These are phyloP conservation scores for Cytidiella melzeri DNA, from an alignment of 768 basidiomycete species.

Conservation along the genomic window DNA sequence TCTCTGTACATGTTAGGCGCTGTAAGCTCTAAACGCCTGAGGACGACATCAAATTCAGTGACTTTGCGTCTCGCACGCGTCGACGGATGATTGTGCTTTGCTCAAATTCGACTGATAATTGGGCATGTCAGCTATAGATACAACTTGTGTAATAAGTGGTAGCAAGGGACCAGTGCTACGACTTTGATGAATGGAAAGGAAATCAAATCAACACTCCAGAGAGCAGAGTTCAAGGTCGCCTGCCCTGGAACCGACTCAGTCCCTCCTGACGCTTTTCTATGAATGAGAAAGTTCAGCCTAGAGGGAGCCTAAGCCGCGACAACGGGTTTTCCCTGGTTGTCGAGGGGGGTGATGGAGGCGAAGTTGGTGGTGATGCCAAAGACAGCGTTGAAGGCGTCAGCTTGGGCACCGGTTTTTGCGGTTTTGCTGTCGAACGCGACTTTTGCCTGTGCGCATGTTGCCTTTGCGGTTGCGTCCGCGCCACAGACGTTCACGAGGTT, in stretches of 20 bases:
- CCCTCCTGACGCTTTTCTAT: not conserved
- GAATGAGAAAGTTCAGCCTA: not conserved
- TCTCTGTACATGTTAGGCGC: no score
- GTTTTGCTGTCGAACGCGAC: slow-evolving; percentile 21
- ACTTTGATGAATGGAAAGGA: not conserved
- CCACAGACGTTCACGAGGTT: slow-evolving; percentile 46
- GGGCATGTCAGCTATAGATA: not conserved
- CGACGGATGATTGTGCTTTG: no score
- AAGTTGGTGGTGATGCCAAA: slow-evolving; percentile 54
- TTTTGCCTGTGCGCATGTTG: slow-evolving; percentile 39
- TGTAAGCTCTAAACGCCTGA: no score
- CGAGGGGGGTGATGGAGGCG: slow-evolving; percentile 33
- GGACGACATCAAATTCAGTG: no score
- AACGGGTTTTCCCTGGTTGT: slow-evolving; percentile 50
- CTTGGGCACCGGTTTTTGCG: slow-evolving; percentile 41
- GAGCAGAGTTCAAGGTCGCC: not conserved
- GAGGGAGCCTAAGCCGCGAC: no score
- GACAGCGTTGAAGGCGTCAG: slow-evolving; percentile 56
- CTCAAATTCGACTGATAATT: not conserved
- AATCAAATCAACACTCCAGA: not conserved
- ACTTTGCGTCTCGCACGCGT: no score
- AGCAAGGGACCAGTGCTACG: not conserved
- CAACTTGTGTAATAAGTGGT: not conserved
- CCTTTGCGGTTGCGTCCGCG: slow-evolving; percentile 47
- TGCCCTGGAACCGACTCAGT: not conserved